Base-by-base conservation (phyloP, 2,329 filamentous ascomycete species). In the Xylaria sp. region DNA sequence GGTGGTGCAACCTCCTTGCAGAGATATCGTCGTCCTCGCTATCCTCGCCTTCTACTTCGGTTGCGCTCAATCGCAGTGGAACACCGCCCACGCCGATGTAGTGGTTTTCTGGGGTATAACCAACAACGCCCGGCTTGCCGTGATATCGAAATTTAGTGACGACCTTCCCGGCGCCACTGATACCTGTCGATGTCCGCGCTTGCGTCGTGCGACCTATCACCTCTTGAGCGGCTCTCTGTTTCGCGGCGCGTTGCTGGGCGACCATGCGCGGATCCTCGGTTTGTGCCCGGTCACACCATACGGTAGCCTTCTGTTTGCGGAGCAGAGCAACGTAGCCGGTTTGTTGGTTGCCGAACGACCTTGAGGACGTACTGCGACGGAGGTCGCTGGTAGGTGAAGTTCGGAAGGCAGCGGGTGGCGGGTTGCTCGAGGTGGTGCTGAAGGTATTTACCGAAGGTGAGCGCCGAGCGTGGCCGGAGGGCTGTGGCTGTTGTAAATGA, bases 241-340 rank as follows among this genome's bases (percentile, higher is more conserved):
- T 97, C 67, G 94, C 96, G 46, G 92, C 92, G 67, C 92, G 89
- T 80, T 97, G 94, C 76, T 94, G 92, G 34, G 94, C 94, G 3
- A 91, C 84, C 66, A 96, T 84, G 60, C 94, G 88, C 0, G 95
- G 93, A 79, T 99, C 96, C 81, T 98, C 94, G 71, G 93, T 90
- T 80, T 99, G 96, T 10, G 95, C 89, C 63, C 94, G 91, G 79
- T 98, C 96, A 83, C 94, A 98, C 96, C 96, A 99, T 4, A 99
- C 96, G 0, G 96, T 99, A 39, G 94, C 96, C 80, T 98, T 98
- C 82, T 99, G 96, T 80, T 94, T 95, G 71, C 96, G 90, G 83
- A 99, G 91, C n/a, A 98, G 87, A 44, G 96, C 94, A 61, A 99
- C 96, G 81, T 99, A 99, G 73, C 94, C 91, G n/a, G 87, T 87